Conservation (phyloP, 371 early-diverging fungal species). For the Fennellomyces sp. region DNA sequence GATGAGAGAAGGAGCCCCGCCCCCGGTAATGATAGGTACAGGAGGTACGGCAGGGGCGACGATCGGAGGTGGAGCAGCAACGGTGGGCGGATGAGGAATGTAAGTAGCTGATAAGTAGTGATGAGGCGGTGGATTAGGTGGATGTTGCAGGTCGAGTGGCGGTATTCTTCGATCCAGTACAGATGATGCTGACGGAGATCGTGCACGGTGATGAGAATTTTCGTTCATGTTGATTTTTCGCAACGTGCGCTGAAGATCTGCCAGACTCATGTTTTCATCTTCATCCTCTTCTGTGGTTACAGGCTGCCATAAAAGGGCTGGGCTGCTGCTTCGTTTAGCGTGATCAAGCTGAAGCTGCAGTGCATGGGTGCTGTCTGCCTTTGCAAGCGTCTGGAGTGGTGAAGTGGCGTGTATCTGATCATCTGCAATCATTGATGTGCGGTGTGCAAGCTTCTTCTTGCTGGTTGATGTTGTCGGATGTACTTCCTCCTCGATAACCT, state of each 20-base stretch:
- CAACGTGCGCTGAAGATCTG: conserved; percentile 34
- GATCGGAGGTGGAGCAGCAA: conserved; percentile 1
- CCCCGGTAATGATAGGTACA: conserved; percentile 7
- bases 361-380: conserved; percentile 11
- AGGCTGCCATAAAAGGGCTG: conserved; percentile 7
- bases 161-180: conserved; percentile 17
- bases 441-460: neutral
- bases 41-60: conserved; percentile 39
- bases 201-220: conserved; percentile 5
- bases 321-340: neutral
- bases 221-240: conserved; percentile 19
- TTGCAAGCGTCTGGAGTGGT: conserved; percentile 17
- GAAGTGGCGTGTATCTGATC: conserved; percentile 13
- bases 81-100: neutral
- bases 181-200: conserved; percentile 31
- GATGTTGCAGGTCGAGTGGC: conserved; percentile 11
- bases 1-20: neutral
- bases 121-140: neutral
- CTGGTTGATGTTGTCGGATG: conserved; percentile 4
- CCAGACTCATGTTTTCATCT: conserved; percentile 39
- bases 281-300: conserved; percentile 17
- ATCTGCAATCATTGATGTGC: conserved; percentile 8
- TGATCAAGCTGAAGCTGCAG: conserved; percentile 8
- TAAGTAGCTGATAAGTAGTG: conserved; percentile 3
- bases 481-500: conserved; percentile 14